Evolutionary conservation across 2,329 filamentous ascomycete genomes (phyloP), one percentile per base, ranked within the genome.

Genomic region (Penicillium hesseltinei): DNA sequence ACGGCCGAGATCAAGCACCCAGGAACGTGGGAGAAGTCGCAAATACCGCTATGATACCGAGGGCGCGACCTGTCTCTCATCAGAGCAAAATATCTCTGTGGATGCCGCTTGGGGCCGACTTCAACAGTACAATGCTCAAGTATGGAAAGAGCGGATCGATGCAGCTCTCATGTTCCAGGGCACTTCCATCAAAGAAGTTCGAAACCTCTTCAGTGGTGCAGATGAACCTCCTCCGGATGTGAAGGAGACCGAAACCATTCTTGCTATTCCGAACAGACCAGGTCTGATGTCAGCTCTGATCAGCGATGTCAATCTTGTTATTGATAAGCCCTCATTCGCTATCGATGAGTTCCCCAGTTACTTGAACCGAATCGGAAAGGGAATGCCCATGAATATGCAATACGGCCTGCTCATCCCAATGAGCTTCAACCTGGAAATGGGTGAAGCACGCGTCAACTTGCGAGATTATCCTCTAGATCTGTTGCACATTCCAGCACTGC

Each of bases 261-360:
- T 99, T 9, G 88, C 91, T 50, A 88, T 97, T 52, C 92, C 92
- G 4, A 86, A 91, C 62, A 84, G 94, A 29, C 93, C 94, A 17
- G 89, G 90, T 8, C 80, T 99, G 15, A 88, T 96, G 86, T 84
- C 88, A 3, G 82, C 90, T 6, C 78, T 91, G 43, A 86, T 97
- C 64, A 91, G 87, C 59, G 93, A 99, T 71, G 79, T 99, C 33
- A 88, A 93, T 62, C 82, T 99, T 54, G 80, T 86, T 33, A 81
- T 99, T 58, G 94, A 97, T 74, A 97, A 96, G 72, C 94, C 94
- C 0, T 93, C 90, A 0, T 99, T 99, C 71, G 88, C 92, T 0
- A 79, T 96, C 58, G 81, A 85, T 3, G 87, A 96, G 13, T 85
- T 93, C 54, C 90, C 93, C 0, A 84, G 89, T 17, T 99, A 96